These are phyloP conservation scores for Aphanomyces euteiches DNA, from an alignment of 352 stramenopile genomes.

Conservation along the genomic window DNA sequence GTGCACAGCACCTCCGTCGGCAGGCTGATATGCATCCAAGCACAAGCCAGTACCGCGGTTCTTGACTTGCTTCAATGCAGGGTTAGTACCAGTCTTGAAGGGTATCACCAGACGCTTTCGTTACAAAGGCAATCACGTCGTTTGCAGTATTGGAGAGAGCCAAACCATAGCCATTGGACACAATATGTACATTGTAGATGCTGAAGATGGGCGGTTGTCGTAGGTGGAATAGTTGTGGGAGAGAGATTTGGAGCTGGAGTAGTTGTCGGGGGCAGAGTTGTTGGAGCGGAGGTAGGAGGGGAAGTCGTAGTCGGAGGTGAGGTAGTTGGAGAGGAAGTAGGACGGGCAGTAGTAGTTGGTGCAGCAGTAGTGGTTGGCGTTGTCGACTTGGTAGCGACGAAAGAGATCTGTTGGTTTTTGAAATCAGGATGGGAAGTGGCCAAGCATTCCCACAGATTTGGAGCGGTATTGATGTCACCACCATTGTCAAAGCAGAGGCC, in stretches of 20 bases:
- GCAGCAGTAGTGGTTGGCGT: too few relatives aligned
- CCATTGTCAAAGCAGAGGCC: conserved; percentile 25
- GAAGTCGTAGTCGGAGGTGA: too few relatives aligned
- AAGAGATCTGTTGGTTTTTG: conserved; percentile 17
- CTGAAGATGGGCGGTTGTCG: too few relatives aligned
- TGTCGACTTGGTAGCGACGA: not conserved
- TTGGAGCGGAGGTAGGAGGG: too few relatives aligned
- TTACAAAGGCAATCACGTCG: not conserved
- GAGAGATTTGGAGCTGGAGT: not conserved
- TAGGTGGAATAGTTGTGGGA: too few relatives aligned
- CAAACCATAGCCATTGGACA: not conserved
- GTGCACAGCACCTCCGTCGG: conserved; percentile 51
- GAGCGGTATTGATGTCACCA: not conserved
- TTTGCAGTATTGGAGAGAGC: not conserved
- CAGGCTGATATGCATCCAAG: conserved; percentile 38
- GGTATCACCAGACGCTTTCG: too few relatives aligned
- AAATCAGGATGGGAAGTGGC: not conserved
- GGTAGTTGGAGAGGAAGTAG: too few relatives aligned
- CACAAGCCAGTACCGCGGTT: conserved; percentile 26
- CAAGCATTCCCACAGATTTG: conserved; percentile 19
- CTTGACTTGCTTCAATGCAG: conserved; percentile 7
- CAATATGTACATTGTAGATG: not conserved
- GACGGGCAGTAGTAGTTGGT: too few relatives aligned
- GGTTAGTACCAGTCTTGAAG: not conserved
- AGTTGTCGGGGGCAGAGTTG: not conserved